phyloP scores from a whole-genome alignment of 306 rosid genomes.

The Alnus rubra region DNA sequence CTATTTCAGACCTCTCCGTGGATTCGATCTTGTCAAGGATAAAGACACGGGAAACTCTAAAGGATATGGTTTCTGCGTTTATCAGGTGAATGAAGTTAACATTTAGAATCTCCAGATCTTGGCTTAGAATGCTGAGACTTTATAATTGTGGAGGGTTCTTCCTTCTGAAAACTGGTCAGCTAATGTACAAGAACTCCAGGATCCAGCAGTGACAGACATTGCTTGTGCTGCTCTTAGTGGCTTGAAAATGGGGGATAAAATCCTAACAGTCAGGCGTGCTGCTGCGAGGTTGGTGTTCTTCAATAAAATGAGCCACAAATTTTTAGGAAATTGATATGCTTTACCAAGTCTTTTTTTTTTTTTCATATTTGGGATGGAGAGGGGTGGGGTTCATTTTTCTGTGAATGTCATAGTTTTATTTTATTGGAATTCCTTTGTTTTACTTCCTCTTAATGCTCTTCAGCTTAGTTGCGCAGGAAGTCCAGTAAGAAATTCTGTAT shows the following conservation, averaged over 20 bases:
- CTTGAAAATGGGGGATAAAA: conserved; percentile 88
- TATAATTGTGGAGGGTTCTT: conserved; percentile 14
- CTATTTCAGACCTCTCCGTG: conserved; percentile 67
- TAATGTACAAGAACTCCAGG: conserved; percentile 48
- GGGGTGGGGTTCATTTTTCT: neutral
- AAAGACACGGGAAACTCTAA: conserved; percentile 83
- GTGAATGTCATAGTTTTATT: neutral
- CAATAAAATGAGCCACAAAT: conserved; percentile 11
- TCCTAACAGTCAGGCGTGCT: conserved; percentile 80
- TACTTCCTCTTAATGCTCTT: neutral
- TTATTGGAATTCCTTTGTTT: neutral
- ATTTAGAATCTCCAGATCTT: conserved; percentile 21
- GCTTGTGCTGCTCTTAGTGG: conserved; percentile 84
- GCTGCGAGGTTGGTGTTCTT: conserved; percentile 55
- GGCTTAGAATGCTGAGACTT: conserved; percentile 7
- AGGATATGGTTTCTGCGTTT: conserved; percentile 83
- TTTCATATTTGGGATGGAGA: neutral
- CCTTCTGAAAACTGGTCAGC: conserved; percentile 21
- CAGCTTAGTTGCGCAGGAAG: neutral
- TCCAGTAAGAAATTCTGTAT: neutral
- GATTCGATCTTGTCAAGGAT: conserved; percentile 76
- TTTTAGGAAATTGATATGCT: neutral
- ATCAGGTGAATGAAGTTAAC: conserved; percentile 53
- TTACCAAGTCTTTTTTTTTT: neutral
- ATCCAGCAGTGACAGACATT: conserved; percentile 72